Base-by-base conservation (phyloP, 2,329 filamentous ascomycete species). In the Epichloe sp. region DNA sequence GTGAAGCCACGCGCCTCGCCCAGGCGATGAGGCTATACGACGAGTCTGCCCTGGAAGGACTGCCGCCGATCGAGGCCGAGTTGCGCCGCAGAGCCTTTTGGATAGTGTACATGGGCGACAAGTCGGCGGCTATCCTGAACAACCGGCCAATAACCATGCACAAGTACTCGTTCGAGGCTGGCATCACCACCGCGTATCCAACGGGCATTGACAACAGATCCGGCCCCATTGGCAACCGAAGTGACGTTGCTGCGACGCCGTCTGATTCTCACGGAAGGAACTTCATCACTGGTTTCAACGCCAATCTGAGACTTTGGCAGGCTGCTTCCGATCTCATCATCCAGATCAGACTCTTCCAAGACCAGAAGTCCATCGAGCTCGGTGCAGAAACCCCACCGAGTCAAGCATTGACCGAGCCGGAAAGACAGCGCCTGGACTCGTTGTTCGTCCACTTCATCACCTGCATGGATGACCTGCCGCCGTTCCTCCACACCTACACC, bases 21-120 rank as follows among this genome's bases (percentile, higher is more conserved):
- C 69, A 73, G 53, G 65, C 66, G 1, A 72, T 73, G 69, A 62
- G 68, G 14, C 55, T 73, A 31, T 64, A 73, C 43, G 64, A 71
- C 4, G 70, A 73, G 53, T 58, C 61, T 0, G 67, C 69, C 0
- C 53, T 68, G 0, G 59, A 66, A n/a, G 63, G 60, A 0, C 55
- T 72, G 1, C 54, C 60, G 2, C 61, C 63, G 0, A 55, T 71
- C 1, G 70, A 73, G 50, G 68, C 68, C 0, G 68, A 70, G 35
- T 35, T 70, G 34, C 60, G 67, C 0, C 59, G 67, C 1, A 58
- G 66, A 10, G 61, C 58, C 0, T 70, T 70, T 21, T 70, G 67
- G 67, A 67, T 68, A 5, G 60, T 69, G 0, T 70, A 67, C 53
- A 65, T 68, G 58, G 66, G 67, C 2, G 68, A 70, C 50, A 70